Evolutionary conservation across 495 filamentous ascomycete genomes (phyloP).

Genomic region (Tetracladium setigerum): DNA sequence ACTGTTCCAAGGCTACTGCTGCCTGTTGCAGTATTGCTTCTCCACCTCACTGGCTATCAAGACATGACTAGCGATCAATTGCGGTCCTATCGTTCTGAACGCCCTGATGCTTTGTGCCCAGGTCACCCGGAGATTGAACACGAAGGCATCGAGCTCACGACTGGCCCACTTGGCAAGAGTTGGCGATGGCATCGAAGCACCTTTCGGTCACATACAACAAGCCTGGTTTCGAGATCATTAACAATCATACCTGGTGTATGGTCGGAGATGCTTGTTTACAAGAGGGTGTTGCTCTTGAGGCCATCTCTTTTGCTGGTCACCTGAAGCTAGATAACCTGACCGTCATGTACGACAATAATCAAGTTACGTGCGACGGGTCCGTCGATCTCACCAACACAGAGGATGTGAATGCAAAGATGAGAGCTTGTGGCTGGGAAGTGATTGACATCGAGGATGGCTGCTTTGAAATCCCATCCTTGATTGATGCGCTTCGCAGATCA

Average conservation of each 20-base stretch:
- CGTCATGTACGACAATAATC: slow-evolving; percentile 53
- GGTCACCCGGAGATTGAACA: slow-evolving; percentile 57
- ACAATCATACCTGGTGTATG: slow-evolving; percentile 47
- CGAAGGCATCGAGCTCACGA: slow-evolving; percentile 57
- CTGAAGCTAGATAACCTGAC: slow-evolving; percentile 46
- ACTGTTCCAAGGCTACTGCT: slow-evolving; percentile 37
- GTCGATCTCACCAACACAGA: slow-evolving; percentile 49
- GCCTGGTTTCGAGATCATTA: slow-evolving; percentile 39
- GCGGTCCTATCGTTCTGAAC: slow-evolving; percentile 44
- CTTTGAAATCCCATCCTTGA: slow-evolving; percentile 44
- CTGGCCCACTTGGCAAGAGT: slow-evolving; percentile 53
- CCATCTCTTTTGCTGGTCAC: slow-evolving; percentile 47
- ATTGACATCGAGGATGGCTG: slow-evolving; percentile 46
- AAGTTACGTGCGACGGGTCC: slow-evolving; percentile 51
- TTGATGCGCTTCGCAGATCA: slow-evolving; percentile 37
- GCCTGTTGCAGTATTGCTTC: slow-evolving; percentile 52
- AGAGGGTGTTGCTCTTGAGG: slow-evolving; percentile 51
- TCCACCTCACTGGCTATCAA: slow-evolving; percentile 51
- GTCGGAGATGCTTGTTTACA: slow-evolving; percentile 52
- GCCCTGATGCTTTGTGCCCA: slow-evolving; percentile 33
- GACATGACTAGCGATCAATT: slow-evolving; percentile 54
- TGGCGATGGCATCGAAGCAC: slow-evolving; percentile 52
- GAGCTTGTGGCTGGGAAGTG: slow-evolving; percentile 49
- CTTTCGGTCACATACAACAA: slow-evolving; percentile 46
- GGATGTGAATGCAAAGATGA: slow-evolving; percentile 53